Percentiles rank a stretch among this genome's conserved stretches.
These are phyloP conservation scores for Fusarium sp. DNA, from an alignment of 2,329 filamentous ascomycete genomes.

Conservation along the genomic window DNA sequence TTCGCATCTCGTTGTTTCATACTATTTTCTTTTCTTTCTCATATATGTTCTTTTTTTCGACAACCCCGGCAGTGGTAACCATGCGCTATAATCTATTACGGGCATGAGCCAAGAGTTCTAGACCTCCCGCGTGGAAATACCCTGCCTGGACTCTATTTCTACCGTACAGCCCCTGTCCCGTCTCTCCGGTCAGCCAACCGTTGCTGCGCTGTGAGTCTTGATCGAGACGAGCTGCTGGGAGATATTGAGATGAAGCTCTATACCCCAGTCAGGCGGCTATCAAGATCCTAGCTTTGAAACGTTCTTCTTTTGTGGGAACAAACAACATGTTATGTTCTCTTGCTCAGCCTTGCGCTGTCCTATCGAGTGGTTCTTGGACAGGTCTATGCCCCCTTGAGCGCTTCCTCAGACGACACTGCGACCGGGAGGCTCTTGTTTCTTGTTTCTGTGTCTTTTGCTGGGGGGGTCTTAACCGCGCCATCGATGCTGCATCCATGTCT, in stretches of 20 bases:
- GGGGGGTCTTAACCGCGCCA: conserved; percentile 19
- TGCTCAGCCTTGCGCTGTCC: conserved; percentile 10
- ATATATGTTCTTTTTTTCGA: not conserved
- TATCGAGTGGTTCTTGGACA: conserved; percentile 16
- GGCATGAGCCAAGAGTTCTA: conserved; percentile 21
- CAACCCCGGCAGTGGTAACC: conserved; percentile 15
- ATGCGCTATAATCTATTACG: conserved; percentile 3
- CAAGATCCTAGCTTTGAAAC: conserved; percentile 39
- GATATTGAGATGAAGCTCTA: conserved; percentile 13
- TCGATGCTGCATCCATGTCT: conserved; percentile 20
- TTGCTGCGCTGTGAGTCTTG: conserved; percentile 25
- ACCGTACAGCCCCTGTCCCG: conserved; percentile 6
- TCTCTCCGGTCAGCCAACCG: conserved; percentile 30
- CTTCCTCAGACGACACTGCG: conserved; percentile 37
- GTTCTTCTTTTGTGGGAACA: conserved; percentile 10
- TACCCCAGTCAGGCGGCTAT: conserved; percentile 44
- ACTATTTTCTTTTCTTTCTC: conserved; percentile 10
- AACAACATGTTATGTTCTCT: conserved; percentile 1
- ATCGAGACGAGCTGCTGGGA: conserved; percentile 13
- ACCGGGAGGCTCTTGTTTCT: conserved; percentile 19
- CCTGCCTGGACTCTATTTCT: conserved; percentile 16
- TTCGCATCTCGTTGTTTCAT: conserved; percentile 20
- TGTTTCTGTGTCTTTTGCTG: conserved; percentile 11
- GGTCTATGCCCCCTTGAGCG: conserved; percentile 31
- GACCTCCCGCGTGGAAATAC: conserved; percentile 3